These are phyloP conservation scores for Aureococcus anophagefferens DNA, from an alignment of 108 stramenopile genomes.

Conservation along the genomic window DNA sequence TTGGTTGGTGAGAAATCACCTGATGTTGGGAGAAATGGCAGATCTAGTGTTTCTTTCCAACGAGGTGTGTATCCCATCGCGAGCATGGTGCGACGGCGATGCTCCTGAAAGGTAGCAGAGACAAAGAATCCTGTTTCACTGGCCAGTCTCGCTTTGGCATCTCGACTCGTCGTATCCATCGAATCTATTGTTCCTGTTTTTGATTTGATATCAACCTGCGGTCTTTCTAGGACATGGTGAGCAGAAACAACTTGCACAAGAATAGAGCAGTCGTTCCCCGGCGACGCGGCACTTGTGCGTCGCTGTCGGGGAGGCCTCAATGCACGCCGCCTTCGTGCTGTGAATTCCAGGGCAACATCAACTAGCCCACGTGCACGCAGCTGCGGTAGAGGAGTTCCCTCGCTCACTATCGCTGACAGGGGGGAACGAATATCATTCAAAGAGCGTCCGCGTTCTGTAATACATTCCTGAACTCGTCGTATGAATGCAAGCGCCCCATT, in stretches of 20 bases:
- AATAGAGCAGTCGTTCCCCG: background rate
- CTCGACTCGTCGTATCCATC: too few relatives aligned
- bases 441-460: too few relatives aligned
- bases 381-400: background rate
- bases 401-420: background rate
- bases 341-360: background rate
- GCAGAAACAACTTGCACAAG: background rate
- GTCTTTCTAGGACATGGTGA: too few relatives aligned
- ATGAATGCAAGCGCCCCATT: too few relatives aligned
- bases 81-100: constrained; percentile 11
- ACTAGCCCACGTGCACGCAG: background rate
- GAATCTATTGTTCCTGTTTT: too few relatives aligned
- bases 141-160: too few relatives aligned
- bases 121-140: constrained; percentile 7
- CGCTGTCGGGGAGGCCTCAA: background rate
- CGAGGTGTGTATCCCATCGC: constrained; percentile 33
- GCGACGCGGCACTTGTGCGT: background rate
- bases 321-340: background rate
- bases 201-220: too few relatives aligned
- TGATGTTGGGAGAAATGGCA: constrained; percentile 46
- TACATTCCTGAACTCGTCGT: too few relatives aligned
- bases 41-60: constrained; percentile 51
- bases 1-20: constrained; percentile 28
- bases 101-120: constrained; percentile 20
- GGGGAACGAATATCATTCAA: too few relatives aligned